Evolutionary conservation across 2,329 filamentous ascomycete genomes (phyloP), one percentile per base, ranked within the genome.

Genomic region (Alternaria sp.): DNA sequence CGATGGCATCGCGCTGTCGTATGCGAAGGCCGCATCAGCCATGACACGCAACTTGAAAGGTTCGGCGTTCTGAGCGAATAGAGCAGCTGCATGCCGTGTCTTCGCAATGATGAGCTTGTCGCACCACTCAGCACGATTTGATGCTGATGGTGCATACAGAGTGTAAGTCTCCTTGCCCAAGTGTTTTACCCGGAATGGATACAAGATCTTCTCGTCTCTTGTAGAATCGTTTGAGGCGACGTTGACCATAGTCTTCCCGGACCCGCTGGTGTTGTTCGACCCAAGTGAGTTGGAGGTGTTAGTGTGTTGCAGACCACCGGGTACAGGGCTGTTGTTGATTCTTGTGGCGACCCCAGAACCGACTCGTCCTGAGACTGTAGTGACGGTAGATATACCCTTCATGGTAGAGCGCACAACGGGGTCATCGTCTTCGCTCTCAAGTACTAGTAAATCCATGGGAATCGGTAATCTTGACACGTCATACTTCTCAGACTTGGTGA

Each of bases 381-480:
- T 82, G 11, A 89, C 83, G 27, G 88, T 85, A n/a, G 86, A 83
- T 34, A 90, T 84, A 25, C 89, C 86, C 75, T 93, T 94, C 69
- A 91, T 85, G 1, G 87, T 85, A 2, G 87, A 89, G 77, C 95
- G 97, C 57, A 94, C 87, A 6, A 98, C 91, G 0, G 95, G 90
- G 66, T 97, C 93, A 67, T 99, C 96, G 67, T 94, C 92, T 68
- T 92, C 90, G 76, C 92, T 97, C 79, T 99, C 96, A 0, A 99
- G 84, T 51, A 97, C 92, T 27, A 99, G 84, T 3, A 99, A 84
- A 70, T 97, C 94, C 94, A 99, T 99, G 0, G 95, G 95, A 65
- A 99, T 97, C 7, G 92, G 93, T 83, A 97, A 85, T 78, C 96
- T 94, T 1, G 94, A 97, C 32, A 99, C 94, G 78, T 99, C 95